Evolutionary conservation across 2,329 filamentous ascomycete genomes (phyloP).

Genomic region (Diplodia mutila): DNA sequence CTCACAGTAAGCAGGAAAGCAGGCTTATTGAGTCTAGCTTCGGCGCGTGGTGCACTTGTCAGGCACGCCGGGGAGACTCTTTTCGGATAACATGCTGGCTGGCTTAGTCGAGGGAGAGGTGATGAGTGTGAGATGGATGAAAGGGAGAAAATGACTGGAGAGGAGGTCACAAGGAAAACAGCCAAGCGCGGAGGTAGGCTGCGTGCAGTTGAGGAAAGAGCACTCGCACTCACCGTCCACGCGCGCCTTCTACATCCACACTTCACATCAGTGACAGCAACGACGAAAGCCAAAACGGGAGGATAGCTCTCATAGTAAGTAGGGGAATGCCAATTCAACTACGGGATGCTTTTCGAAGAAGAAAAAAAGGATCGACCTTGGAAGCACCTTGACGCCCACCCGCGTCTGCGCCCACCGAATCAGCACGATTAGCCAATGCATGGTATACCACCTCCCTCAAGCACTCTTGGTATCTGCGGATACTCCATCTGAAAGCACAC

Average conservation of each 20-base stretch:
- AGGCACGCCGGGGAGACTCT: no score
- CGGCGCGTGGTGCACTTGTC: no score
- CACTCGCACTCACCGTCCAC: not conserved
- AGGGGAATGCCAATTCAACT: not conserved
- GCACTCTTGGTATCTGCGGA: not conserved
- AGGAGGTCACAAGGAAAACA: not conserved
- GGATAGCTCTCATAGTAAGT: not conserved
- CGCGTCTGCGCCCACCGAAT: not conserved
- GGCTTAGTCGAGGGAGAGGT: no score
- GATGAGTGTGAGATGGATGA: not conserved
- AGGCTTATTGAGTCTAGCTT: not conserved
- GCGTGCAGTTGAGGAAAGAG: not conserved
- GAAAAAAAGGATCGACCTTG: not conserved
- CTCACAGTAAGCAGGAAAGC: not conserved
- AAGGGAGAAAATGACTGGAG: not conserved
- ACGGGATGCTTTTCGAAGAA: not conserved
- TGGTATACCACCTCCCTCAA: not conserved
- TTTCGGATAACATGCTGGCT: no score
- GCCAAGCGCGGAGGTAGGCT: not conserved
- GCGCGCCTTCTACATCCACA: not conserved
- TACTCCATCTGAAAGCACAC: not conserved
- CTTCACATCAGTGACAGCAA: not conserved
- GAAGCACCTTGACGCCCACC: conserved; percentile 1
- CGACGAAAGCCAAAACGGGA: not conserved
- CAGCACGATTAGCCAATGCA: not conserved